phyloP scores from a whole-genome alignment of 257 asterid genomes.

The Misopates orontium region DNA sequence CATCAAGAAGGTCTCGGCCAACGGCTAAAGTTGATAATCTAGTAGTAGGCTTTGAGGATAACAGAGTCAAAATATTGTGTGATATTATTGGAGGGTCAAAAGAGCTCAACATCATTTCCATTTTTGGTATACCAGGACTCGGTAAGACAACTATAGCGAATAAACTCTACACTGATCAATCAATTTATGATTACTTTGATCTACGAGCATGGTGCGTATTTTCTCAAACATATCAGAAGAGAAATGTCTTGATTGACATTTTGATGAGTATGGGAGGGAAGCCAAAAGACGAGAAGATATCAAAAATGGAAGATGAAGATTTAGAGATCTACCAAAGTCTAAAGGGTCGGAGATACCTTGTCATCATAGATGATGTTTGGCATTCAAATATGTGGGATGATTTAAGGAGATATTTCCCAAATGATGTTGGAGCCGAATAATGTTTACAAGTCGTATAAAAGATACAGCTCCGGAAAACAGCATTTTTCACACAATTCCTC shows the following conservation, averaged over 20 bases:
- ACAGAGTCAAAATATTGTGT: background rate
- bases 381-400: background rate
- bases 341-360: background rate
- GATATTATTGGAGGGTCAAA: background rate
- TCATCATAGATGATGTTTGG: slow-evolving; percentile 5
- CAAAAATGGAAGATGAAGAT: background rate
- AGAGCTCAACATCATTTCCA: background rate
- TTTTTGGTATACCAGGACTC: slow-evolving; percentile 6
- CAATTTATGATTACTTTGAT: background rate
- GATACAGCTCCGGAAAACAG: too few species aligned
- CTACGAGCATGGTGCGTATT: background rate
- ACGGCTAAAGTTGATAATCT: background rate
- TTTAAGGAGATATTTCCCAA: background rate
- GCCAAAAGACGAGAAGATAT: background rate
- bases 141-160: slow-evolving; percentile 3
- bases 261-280: background rate
- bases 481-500: too few species aligned
- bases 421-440: slow-evolving; percentile 29
- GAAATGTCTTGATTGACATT: slow-evolving; percentile 5
- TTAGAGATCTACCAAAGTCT: background rate
- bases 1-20: too few species aligned
- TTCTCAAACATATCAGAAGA: slow-evolving; percentile 10
- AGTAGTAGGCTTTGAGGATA: background rate
- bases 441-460: slow-evolving; percentile 15
- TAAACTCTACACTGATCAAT: background rate